Evolutionary conservation across 495 filamentous ascomycete genomes (phyloP).

Genomic region (Aspergillus nidulans): DNA sequence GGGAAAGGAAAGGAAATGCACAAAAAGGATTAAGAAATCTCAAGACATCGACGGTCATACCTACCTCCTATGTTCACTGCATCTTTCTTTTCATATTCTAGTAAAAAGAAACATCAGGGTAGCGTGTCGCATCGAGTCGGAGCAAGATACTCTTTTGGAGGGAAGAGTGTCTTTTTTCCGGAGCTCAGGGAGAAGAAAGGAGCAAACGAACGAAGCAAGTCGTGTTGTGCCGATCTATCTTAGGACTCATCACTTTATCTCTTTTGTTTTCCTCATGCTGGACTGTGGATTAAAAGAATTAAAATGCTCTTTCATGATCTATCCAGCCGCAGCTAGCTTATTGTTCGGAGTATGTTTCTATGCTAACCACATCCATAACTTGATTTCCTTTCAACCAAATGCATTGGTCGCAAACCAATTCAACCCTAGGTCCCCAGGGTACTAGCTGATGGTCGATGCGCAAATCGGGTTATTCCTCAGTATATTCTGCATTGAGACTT

Average conservation of each 20-base stretch:
- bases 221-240: slow-evolving; percentile 16
- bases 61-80: not conserved
- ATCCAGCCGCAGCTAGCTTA: not conserved
- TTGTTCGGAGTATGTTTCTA: too few relatives aligned
- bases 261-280: not conserved
- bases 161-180: slow-evolving; percentile 3
- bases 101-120: not conserved
- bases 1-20: slow-evolving; percentile 17
- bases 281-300: slow-evolving; percentile 1
- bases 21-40: slow-evolving; percentile 15
- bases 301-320: slow-evolving; percentile 14
- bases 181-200: not conserved
- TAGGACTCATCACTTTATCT: not conserved
- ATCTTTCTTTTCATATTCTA: not conserved
- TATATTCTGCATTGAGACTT: too few relatives aligned
- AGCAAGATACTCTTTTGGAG: slow-evolving; percentile 2
- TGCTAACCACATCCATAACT: too few relatives aligned
- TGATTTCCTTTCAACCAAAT: too few relatives aligned
- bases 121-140: not conserved
- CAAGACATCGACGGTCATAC: slow-evolving; percentile 1
- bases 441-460: too few relatives aligned
- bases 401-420: too few relatives aligned
- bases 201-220: not conserved
- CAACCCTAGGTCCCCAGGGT: too few relatives aligned
- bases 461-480: too few relatives aligned